phyloP scores from a whole-genome alignment of 192 early-diverging fungal species.

The Rhizophagus prolifer region DNA sequence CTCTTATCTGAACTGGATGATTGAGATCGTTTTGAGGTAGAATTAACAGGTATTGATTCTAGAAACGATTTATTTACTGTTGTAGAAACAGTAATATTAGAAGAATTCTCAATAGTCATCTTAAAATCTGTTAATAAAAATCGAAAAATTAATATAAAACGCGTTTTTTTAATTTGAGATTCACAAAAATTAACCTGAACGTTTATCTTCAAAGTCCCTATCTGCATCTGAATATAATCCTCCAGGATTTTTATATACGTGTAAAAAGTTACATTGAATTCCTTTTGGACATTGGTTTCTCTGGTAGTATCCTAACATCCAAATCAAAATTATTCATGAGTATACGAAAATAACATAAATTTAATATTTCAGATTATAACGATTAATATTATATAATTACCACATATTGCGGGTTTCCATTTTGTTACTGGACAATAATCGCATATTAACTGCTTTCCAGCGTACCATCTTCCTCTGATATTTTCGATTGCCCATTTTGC shows the following conservation, averaged over 20 bases:
- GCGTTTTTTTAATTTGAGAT: neutral
- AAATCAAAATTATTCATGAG: neutral
- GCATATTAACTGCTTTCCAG: slow-evolving; percentile 36
- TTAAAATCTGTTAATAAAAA: neutral
- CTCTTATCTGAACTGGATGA: neutral
- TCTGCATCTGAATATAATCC: slow-evolving; percentile 42
- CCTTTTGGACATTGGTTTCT: slow-evolving; percentile 39
- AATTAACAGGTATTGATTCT: neutral
- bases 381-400: slow-evolving; percentile 20
- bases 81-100: neutral
- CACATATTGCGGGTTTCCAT: slow-evolving; percentile 50
- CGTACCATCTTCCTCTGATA: slow-evolving; percentile 45
- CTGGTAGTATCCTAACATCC: slow-evolving; percentile 13
- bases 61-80: neutral
- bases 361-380: too few relatives aligned
- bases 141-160: neutral
- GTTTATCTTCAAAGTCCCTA: slow-evolving; percentile 33
- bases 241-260: slow-evolving; percentile 42
- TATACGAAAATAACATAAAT: too few relatives aligned
- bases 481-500: slow-evolving; percentile 34
- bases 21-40: neutral
- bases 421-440: slow-evolving; percentile 42
- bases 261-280: slow-evolving; percentile 44
- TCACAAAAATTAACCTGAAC: slow-evolving; percentile 1
- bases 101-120: neutral